These are phyloP conservation scores for Solanum tarapatanum DNA, from an alignment of 257 asterid genomes.

Conservation along the genomic window DNA sequence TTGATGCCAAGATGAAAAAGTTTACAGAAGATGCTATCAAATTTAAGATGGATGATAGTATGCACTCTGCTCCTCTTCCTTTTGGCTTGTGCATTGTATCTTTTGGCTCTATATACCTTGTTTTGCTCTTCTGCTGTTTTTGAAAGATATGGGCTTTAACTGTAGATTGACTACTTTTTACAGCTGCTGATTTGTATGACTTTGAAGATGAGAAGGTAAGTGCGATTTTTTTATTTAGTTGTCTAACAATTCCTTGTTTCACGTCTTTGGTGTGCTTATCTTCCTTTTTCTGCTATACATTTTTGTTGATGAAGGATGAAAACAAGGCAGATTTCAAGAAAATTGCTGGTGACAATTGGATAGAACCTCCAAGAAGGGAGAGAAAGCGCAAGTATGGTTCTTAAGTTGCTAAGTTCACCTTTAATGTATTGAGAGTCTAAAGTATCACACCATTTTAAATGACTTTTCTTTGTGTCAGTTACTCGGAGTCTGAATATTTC, in stretches of 20 bases:
- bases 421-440: background rate
- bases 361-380: conserved; percentile 89
- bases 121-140: conserved; percentile 7
- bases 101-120: background rate
- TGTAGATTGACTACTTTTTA: conserved; percentile 15
- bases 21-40: conserved; percentile 98
- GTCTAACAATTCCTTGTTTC: background rate
- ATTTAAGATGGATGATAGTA: conserved; percentile 98
- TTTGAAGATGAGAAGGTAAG: conserved; percentile 87
- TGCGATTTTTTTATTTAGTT: background rate
- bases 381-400: conserved; percentile 89
- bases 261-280: background rate
- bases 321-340: conserved; percentile 88
- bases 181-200: conserved; percentile 97
- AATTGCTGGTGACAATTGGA: conserved; percentile 85
- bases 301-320: conserved; percentile 52
- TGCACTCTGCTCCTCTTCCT: conserved; percentile 15
- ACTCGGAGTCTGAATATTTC: conserved; percentile 94
- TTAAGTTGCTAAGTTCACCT: background rate
- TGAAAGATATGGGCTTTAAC: conserved; percentile 13
- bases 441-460: background rate
- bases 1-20: conserved; percentile 97
- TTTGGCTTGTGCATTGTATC: background rate
- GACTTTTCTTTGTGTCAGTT: conserved; percentile 26
- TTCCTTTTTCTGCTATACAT: background rate